Percentiles rank a stretch among this genome's conserved stretches.
These are phyloP conservation scores for Jackrogersella minutella DNA, from an alignment of 495 filamentous ascomycete genomes.

Conservation along the genomic window DNA sequence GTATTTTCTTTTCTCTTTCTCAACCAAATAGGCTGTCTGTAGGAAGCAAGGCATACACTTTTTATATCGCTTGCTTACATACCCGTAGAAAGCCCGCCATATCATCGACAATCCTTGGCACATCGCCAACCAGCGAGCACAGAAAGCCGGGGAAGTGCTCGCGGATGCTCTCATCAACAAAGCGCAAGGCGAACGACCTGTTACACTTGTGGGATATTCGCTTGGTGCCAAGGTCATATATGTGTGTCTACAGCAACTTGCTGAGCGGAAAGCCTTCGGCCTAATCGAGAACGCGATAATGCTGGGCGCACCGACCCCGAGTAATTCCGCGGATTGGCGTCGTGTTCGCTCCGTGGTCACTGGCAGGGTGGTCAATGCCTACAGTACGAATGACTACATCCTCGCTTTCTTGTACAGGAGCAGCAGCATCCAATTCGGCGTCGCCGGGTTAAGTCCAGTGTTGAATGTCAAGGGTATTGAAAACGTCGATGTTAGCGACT, in stretches of 20 bases:
- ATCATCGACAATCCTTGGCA: slow-evolving; percentile 94
- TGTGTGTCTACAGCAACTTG: slow-evolving; percentile 77
- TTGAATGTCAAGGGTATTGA: slow-evolving; percentile 63
- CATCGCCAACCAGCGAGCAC: slow-evolving; percentile 79
- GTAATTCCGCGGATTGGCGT: slow-evolving; percentile 60
- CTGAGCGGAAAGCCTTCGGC: slow-evolving; percentile 81
- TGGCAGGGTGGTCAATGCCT: slow-evolving; percentile 66
- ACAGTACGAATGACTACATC: slow-evolving; percentile 67
- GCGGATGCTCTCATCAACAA: slow-evolving; percentile 91
- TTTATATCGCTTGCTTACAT: slow-evolving; percentile 67
- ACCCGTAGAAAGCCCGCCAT: slow-evolving; percentile 78
- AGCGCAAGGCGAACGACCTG: slow-evolving; percentile 88
- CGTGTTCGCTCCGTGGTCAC: slow-evolving; percentile 64
- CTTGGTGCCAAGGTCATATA: slow-evolving; percentile 92
- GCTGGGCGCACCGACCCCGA: slow-evolving; percentile 81
- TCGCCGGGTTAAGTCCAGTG: slow-evolving; percentile 64
- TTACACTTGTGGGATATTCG: slow-evolving; percentile 89
- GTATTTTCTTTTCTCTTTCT: not conserved
- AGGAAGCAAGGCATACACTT: slow-evolving; percentile 71
- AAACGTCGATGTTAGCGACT: slow-evolving; percentile 65
- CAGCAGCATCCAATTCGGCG: slow-evolving; percentile 63
- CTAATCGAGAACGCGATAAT: slow-evolving; percentile 87
- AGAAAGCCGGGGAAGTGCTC: slow-evolving; percentile 87
- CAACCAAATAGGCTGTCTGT: slow-evolving; percentile 48
- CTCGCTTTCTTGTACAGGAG: slow-evolving; percentile 67